Conservation (phyloP, 2,329 filamentous ascomycete genomes). For the Pezicula carpinea region DNA sequence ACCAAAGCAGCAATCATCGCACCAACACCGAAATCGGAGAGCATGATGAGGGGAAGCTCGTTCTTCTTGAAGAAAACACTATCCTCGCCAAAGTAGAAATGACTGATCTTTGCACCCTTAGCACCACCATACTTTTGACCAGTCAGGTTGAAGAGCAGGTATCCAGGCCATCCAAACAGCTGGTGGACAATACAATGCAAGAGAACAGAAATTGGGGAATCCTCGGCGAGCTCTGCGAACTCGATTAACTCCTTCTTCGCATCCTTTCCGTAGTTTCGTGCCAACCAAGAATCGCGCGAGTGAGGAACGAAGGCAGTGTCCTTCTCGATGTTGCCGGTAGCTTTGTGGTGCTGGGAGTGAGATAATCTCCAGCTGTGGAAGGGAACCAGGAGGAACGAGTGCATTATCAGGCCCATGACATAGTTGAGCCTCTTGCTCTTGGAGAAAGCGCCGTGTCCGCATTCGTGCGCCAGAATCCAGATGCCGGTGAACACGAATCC, state of each 20-base stretch:
- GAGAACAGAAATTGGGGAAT: conserved; percentile 54
- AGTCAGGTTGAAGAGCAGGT: conserved; percentile 53
- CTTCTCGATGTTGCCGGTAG: conserved; percentile 62
- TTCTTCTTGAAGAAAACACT: conserved; percentile 55
- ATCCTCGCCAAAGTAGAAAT: conserved; percentile 56
- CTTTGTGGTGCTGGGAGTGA: conserved; percentile 66
- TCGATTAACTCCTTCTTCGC: conserved; percentile 31
- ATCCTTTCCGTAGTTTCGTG: conserved; percentile 23
- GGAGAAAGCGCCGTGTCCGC: conserved; percentile 67
- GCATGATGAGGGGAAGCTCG: conserved; percentile 50
- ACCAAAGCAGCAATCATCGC: conserved; percentile 48
- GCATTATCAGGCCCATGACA: conserved; percentile 57
- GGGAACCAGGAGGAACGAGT: conserved; percentile 63
- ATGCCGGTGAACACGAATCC: conserved; percentile 65
- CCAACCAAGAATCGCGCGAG: conserved; percentile 31
- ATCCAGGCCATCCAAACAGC: conserved; percentile 59
- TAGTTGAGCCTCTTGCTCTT: conserved; percentile 53
- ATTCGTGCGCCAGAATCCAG: conserved; percentile 70
- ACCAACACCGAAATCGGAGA: conserved; percentile 56
- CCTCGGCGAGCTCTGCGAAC: conserved; percentile 53
- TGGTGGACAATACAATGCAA: conserved; percentile 56
- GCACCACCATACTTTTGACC: conserved; percentile 27
- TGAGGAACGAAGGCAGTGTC: conserved; percentile 61
- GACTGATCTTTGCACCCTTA: conserved; percentile 22
- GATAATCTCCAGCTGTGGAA: conserved; percentile 72